Percentiles rank a stretch among this genome's conserved stretches.
phyloP scores from a whole-genome alignment of 257 asterid species.

The Osmanthus fragrans region DNA sequence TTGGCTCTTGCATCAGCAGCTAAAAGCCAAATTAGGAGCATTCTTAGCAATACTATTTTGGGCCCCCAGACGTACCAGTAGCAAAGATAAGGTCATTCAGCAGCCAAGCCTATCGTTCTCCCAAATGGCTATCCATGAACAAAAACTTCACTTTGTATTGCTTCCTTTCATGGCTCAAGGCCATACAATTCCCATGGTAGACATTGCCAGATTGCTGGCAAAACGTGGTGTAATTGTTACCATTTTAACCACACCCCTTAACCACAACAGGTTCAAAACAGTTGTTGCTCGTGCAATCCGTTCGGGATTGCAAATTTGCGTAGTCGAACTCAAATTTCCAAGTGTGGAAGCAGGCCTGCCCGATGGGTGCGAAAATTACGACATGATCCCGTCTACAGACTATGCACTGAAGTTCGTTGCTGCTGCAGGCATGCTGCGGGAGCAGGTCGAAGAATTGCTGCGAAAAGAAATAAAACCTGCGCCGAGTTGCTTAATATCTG shows the following conservation, averaged over 20 bases:
- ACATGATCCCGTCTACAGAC: conserved; percentile 24
- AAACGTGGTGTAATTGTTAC: conserved; percentile 39
- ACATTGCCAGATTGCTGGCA: conserved; percentile 52
- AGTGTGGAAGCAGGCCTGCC: conserved; percentile 38
- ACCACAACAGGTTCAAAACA: conserved; percentile 30
- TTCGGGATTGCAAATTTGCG: conserved; percentile 31
- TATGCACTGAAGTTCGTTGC: conserved; percentile 22
- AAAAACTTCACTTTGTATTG: conserved; percentile 48
- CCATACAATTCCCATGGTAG: conserved; percentile 61
- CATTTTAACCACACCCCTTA: conserved; percentile 41
- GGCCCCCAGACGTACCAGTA: not conserved
- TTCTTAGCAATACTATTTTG: not conserved
- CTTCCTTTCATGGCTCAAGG: conserved; percentile 68
- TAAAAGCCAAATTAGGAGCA: not conserved
- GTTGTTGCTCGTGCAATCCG: conserved; percentile 35
- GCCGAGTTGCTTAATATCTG: conserved; percentile 42
- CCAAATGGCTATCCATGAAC: conserved; percentile 19
- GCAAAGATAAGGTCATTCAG: not conserved
- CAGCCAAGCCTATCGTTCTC: not conserved
- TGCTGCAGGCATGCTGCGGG: conserved; percentile 22
- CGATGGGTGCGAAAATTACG: conserved; percentile 40
- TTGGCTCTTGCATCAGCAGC: conserved; percentile 30
- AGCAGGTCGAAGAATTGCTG: not conserved
- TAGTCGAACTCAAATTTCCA: conserved; percentile 35
- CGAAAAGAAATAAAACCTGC: conserved; percentile 21